Base-by-base conservation (phyloP, 2,329 filamentous ascomycete species). In the Cladophialophora chaetospira region DNA sequence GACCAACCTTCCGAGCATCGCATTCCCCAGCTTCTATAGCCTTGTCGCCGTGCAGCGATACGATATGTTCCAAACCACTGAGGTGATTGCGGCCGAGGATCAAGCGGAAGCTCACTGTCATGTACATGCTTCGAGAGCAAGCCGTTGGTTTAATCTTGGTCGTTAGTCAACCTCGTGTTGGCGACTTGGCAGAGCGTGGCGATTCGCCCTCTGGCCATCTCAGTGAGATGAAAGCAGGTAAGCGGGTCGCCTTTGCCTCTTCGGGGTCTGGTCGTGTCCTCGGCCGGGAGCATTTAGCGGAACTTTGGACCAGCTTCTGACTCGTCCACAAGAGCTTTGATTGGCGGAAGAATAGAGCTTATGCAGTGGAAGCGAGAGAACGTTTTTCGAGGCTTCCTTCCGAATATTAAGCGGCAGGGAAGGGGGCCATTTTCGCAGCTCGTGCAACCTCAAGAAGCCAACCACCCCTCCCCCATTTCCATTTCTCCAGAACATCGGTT, bases 1-100 rank as follows among this genome's bases (percentile, higher is more conserved):
- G 48, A 51, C 48, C 15, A 51, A 43, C 48, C 48, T 51, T 51
- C 23, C 19, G 48, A 25, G 36, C 36, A 15, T 31, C 44, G 17
- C 38, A 40, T 40, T 40, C n/a, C 15, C 36, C 36, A 40, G 36
- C 36, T 40, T 21, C 36, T 10, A 2, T 10, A 40, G 36, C 36
- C 36, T 40, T 40, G 36, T 19, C 17, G 36, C 17, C 13, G 17
- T 21, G 36, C 17, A 9, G 36, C 36, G 36, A 19, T 19, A 9
- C 5, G 5, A 17, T 13, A 2, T 19, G 8, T 17, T 17, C 9
- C 35, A 38, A 19, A 21, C 9, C 21, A 15, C 17, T 25, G 42
- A 44, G n/a, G n/a, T 8, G 23, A 13, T 28, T 28, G 23, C 42
- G 19, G 26, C 42, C 42, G 42, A 44, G 21, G 42, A 25, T 44